Evolutionary conservation across 345 rosid species (phyloP).

Genomic region (Isatis tinctoria): DNA sequence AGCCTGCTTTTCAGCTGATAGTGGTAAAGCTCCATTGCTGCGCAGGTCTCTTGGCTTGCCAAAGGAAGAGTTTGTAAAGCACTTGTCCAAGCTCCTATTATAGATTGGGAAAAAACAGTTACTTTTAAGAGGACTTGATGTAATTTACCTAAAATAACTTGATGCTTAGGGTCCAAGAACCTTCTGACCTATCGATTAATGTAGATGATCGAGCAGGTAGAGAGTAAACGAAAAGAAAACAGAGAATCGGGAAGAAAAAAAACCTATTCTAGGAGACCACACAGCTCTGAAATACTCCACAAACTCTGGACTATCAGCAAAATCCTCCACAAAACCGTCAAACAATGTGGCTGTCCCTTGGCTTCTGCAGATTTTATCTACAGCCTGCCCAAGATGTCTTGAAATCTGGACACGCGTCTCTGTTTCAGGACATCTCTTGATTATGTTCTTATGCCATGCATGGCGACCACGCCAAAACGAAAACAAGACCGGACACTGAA

Average conservation of each 20-base stretch:
- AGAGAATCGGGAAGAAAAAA: conserved; percentile 7
- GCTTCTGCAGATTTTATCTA: conserved; percentile 65
- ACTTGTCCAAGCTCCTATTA: conserved; percentile 63
- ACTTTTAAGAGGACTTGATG: not conserved
- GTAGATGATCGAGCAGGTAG: not conserved
- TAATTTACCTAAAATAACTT: not conserved
- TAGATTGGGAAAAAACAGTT: not conserved
- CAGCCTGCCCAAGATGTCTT: conserved; percentile 52
- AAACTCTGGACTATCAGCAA: conserved; percentile 52
- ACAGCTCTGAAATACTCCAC: conserved; percentile 81
- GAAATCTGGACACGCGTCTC: conserved; percentile 58
- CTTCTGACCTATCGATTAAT: not conserved
- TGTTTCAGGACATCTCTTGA: conserved; percentile 65
- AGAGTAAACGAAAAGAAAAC: not conserved
- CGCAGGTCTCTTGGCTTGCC: conserved; percentile 83
- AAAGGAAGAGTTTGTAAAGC: conserved; percentile 62
- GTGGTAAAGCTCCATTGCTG: conserved; percentile 91
- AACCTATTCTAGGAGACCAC: conserved; percentile 84
- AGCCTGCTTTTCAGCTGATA: conserved; percentile 74
- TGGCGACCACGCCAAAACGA: conserved; percentile 87
- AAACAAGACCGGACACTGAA: conserved; percentile 78
- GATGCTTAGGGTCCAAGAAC: not conserved
- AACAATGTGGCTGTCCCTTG: conserved; percentile 48
- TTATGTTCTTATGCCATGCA: conserved; percentile 85
- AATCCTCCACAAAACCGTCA: conserved; percentile 57